Conservation (phyloP, 352 stramenopile genomes). For the Globisporangium megalacanthum region DNA sequence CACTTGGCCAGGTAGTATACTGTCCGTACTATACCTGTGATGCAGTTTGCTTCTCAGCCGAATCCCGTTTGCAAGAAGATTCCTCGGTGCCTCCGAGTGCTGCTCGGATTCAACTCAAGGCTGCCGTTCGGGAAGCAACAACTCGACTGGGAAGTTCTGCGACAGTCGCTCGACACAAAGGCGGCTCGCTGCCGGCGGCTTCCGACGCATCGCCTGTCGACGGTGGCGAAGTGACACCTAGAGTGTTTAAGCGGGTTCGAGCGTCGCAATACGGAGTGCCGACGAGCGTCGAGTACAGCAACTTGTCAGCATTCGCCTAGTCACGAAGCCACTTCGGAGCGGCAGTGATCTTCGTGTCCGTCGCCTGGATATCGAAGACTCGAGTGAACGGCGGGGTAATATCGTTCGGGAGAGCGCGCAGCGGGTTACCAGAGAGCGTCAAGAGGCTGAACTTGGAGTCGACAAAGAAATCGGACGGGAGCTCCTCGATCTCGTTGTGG, state of each 20-base stretch:
- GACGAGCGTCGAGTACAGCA: neutral
- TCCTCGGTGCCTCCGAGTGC: no score
- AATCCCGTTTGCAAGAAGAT: no score
- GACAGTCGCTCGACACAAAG: neutral
- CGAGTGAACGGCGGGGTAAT: neutral
- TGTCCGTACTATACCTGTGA: no score
- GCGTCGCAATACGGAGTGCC: neutral
- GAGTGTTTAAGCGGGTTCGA: no score
- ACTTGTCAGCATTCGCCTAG: neutral
- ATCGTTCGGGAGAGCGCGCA: neutral
- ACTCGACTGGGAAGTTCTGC: neutral
- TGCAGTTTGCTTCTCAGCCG: no score
- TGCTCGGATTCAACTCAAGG: no score
- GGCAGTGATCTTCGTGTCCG: neutral
- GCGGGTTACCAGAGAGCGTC: neutral
- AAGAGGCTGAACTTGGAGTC: neutral
- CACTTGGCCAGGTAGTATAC: no score
- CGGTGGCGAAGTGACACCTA: neutral
- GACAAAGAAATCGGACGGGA: neutral
- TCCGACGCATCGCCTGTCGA: no score
- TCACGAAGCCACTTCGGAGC: neutral
- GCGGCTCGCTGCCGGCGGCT: no score
- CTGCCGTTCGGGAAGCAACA: neutral
- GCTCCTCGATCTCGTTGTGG: neutral
- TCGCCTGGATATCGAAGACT: neutral